These are phyloP conservation scores for Lecanosticta acicola DNA, from an alignment of 2,329 filamentous ascomycete species.

Conservation along the genomic window DNA sequence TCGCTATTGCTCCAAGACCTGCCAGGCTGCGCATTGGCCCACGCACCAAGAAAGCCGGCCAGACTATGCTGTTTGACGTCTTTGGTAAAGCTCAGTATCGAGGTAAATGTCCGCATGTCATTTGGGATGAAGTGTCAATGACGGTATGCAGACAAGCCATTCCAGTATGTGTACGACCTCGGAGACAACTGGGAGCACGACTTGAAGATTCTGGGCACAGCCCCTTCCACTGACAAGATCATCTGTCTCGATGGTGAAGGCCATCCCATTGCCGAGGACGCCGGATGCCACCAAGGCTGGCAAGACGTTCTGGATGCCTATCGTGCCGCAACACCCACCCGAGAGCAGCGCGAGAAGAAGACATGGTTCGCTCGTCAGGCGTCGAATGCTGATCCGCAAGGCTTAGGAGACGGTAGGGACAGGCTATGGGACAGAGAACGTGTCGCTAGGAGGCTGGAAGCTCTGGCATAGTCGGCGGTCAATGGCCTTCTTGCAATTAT, in stretches of 20 bases:
- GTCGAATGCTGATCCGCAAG: too few species aligned
- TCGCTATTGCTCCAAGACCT: not conserved
- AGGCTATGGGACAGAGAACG: too few species aligned
- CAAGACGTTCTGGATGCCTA: too few species aligned
- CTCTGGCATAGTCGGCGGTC: too few species aligned
- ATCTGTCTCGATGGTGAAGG: not conserved
- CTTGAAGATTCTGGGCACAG: not conserved
- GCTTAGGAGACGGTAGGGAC: too few species aligned
- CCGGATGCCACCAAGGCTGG: not conserved
- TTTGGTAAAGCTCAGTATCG: not conserved
- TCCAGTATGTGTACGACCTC: not conserved
- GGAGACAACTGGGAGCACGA: not conserved
- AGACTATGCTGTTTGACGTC: not conserved
- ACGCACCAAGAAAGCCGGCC: not conserved
- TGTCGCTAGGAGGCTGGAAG: too few species aligned
- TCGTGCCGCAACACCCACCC: too few species aligned
- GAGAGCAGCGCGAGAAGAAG: too few species aligned
- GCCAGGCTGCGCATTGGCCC: not conserved
- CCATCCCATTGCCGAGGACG: not conserved
- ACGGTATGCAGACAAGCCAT: not conserved
- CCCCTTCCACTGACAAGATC: not conserved
- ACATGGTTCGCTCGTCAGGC: too few species aligned
- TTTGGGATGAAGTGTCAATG: not conserved
- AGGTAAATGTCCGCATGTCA: not conserved
- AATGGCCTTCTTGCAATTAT: too few species aligned